Conservation (phyloP, 2,329 filamentous ascomycete genomes). For the Westerdykella aurantiaca region DNA sequence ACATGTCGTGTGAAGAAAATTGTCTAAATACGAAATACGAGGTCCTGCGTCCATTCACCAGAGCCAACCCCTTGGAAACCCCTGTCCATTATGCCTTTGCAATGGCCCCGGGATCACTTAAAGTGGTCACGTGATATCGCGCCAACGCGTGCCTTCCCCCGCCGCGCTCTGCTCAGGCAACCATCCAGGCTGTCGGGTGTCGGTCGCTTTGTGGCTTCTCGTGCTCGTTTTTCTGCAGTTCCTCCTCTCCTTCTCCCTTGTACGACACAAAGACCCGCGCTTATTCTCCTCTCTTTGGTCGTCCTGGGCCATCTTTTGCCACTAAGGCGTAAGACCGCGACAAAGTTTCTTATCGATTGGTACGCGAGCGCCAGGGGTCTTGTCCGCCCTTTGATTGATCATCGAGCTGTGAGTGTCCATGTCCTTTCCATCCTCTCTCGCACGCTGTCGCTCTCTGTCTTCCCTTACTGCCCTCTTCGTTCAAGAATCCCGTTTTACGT, state of each 20-base stretch:
- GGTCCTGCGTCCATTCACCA: too few species aligned
- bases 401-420: too few species aligned
- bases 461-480: not conserved
- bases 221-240: not conserved
- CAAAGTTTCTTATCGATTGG: not conserved
- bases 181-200: not conserved
- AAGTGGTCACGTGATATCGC: not conserved
- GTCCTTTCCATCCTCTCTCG: not conserved
- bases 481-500: not conserved
- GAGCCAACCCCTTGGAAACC: too few species aligned
- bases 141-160: not conserved
- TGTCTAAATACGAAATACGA: too few species aligned
- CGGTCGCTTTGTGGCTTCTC: not conserved
- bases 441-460: not conserved
- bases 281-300: not conserved
- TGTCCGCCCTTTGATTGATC: not conserved
- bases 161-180: not conserved
- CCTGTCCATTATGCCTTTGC: too few species aligned
- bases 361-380: not conserved
- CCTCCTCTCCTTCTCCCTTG: not conserved
- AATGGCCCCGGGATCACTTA: not conserved
- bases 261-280: not conserved
- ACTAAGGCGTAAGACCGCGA: not conserved
- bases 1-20: too few species aligned
- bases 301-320: not conserved